Percentiles rank a stretch among this genome's conserved stretches.
phyloP scores from a whole-genome alignment of 495 filamentous ascomycete species.

The Hypoxylon intermedium region DNA sequence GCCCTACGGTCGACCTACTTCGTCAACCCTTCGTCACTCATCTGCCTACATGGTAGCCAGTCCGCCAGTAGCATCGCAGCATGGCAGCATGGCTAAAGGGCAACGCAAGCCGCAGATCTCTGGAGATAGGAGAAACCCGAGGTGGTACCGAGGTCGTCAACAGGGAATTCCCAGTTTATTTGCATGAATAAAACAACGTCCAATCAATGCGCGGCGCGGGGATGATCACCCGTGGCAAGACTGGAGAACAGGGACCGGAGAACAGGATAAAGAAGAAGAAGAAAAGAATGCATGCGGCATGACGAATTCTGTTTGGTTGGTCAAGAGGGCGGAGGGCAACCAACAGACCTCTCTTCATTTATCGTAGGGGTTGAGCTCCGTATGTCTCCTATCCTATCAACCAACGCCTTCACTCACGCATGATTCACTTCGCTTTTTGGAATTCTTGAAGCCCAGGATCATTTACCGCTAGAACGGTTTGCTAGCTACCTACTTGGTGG shows the following conservation, averaged over 20 bases:
- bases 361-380: conserved; percentile 14
- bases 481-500: not conserved
- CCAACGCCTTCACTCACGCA: conserved; percentile 18
- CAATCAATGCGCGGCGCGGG: conserved; percentile 17
- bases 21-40: conserved; percentile 3
- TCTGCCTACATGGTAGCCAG: not conserved
- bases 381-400: conserved; percentile 26
- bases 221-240: conserved; percentile 21
- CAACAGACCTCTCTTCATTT: conserved; percentile 7
- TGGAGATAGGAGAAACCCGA: conserved; percentile 20
- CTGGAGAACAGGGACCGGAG: conserved; percentile 20
- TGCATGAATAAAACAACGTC: conserved; percentile 15
- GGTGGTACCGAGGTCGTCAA: conserved; percentile 12
- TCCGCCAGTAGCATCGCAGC: too few relatives aligned
- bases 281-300: too few relatives aligned
- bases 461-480: conserved; percentile 7
- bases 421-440: not conserved
- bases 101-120: too few relatives aligned
- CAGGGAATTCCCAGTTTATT: conserved; percentile 3
- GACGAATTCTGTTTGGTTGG: conserved; percentile 17
- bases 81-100: too few relatives aligned
- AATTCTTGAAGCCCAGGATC: conserved; percentile 7
- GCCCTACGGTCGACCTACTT: conserved; percentile 11
- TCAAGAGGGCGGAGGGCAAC: conserved; percentile 3
- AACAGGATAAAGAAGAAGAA: too few relatives aligned